Conservation (phyloP, 495 filamentous ascomycete genomes). For the Aspergillus saccharolyticus region DNA sequence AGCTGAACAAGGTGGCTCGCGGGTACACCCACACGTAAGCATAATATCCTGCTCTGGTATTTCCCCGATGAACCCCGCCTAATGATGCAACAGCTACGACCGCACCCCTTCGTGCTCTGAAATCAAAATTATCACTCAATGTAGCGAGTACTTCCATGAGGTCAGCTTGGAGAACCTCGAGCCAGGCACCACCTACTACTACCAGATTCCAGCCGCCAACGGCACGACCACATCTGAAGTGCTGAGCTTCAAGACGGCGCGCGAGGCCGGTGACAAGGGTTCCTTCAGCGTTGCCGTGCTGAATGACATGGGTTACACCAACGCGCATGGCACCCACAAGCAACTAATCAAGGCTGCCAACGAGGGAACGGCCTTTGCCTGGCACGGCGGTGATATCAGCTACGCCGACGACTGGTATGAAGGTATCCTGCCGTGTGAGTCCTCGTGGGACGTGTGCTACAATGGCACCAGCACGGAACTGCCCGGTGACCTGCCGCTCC, state of each 20-base stretch:
- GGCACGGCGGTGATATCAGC: constrained; percentile 48
- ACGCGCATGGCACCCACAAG: constrained; percentile 42
- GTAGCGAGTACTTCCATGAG: constrained; percentile 48
- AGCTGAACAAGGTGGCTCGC: constrained; percentile 26
- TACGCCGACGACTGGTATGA: constrained; percentile 39
- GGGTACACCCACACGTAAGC: constrained; percentile 36
- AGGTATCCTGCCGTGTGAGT: constrained; percentile 45
- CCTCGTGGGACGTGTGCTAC: constrained; percentile 50
- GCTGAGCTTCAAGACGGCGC: constrained; percentile 36
- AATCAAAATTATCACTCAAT: constrained; percentile 41
- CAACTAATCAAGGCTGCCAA: constrained; percentile 34
- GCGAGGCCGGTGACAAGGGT: constrained; percentile 31
- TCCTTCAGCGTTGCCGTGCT: constrained; percentile 36
- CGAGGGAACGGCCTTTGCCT: constrained; percentile 42
- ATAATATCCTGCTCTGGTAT: not conserved
- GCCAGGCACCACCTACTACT: constrained; percentile 13
- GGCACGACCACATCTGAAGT: constrained; percentile 30
- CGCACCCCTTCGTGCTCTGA: constrained; percentile 48
- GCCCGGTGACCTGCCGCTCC: constrained; percentile 21
- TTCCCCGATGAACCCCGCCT: not conserved
- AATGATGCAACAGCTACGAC: constrained; percentile 32
- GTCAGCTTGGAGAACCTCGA: constrained; percentile 21
- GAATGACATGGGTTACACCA: constrained; percentile 49
- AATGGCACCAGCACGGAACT: constrained; percentile 37
- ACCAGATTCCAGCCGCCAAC: constrained; percentile 14